Base-by-base conservation (phyloP, 2,329 filamentous ascomycete genomes). In the Colletotrichum falcatum region DNA sequence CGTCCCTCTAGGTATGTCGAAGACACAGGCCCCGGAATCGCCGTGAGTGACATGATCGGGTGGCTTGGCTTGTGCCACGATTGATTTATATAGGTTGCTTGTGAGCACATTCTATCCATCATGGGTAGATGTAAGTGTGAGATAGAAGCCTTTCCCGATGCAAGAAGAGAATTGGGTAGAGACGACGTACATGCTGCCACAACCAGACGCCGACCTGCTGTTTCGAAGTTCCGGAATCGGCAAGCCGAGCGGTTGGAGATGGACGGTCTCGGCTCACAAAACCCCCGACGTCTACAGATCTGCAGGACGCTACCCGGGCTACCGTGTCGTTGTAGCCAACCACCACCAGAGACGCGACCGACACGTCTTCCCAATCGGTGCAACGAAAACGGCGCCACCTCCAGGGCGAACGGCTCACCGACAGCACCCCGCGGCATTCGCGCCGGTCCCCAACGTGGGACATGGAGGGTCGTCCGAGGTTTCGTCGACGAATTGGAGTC, bases 401-500 rank as follows among this genome's bases (percentile, higher is more conserved):
- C 26, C 12, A 14, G 59, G 44, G 28, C 23, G 44, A 51, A 61
- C 35, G 33, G 16, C 44, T 46, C 23, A 18, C 0, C 16, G n/a
- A 20, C 16, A 35, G n/a, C 35, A 35, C 58, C 58, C 12, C 23
- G 23, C 59, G 59, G 44, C 33, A 14, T 61, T 61, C 46, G 28
- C 51, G 44, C 59, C 59, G 59, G 28, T 20, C 33, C 14, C 44
- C 18, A 28, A 39, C 59, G 46, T 39, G 33, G 33, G 44, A 51
- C 33, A 49, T 33, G 5, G 44, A 28, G 23, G 16, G 5, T 18
- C 37, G 16, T 59, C 55, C 26, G 55, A 44, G 44, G 14, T 37
- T 51, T 23, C 59, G 11, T 61, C 46, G 46, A 28, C 59, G 46
- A 61, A 61, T 51, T 51, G 46, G 59, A 39, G 59, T n/a, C 16